Evolutionary conservation across 805 yeast genomes (phyloP).

Genomic region (Lipomyces chichibuensis): DNA sequence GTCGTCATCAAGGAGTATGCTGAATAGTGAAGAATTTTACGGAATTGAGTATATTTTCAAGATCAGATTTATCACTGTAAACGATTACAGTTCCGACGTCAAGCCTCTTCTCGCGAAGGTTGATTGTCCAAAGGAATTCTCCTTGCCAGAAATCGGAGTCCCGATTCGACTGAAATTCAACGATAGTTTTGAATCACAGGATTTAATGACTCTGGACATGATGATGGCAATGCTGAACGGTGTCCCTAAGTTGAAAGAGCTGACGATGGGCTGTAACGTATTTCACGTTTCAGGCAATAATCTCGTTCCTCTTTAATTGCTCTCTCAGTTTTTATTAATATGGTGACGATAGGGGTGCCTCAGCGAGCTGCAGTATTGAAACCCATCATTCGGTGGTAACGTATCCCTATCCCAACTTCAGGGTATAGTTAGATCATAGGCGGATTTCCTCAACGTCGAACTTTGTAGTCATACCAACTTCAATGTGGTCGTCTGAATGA

Average conservation of each 20-base stretch:
- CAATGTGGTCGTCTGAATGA: not conserved
- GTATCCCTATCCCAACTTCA: not conserved
- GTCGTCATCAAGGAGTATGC: not conserved
- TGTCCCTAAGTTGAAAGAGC: not conserved
- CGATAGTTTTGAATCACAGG: not conserved
- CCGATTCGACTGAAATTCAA: not conserved
- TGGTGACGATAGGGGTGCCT: not conserved
- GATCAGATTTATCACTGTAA: not conserved
- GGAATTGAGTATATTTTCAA: not conserved
- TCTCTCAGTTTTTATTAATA: not conserved
- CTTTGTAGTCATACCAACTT: not conserved
- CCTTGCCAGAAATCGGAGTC: not conserved
- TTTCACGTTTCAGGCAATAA: not conserved
- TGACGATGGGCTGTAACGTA: not conserved
- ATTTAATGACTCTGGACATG: not conserved
- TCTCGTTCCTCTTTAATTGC: not conserved
- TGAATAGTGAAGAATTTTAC: not conserved
- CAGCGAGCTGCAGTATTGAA: not conserved
- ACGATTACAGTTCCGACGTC: not conserved
- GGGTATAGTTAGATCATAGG: not conserved
- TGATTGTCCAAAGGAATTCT: not conserved
- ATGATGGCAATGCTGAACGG: not conserved
- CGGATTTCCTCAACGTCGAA: no score
- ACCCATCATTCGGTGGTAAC: no score
- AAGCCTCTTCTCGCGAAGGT: not conserved